Evolutionary conservation across 495 filamentous ascomycete species (phyloP).

Genomic region (Penicillium crystallinum): DNA sequence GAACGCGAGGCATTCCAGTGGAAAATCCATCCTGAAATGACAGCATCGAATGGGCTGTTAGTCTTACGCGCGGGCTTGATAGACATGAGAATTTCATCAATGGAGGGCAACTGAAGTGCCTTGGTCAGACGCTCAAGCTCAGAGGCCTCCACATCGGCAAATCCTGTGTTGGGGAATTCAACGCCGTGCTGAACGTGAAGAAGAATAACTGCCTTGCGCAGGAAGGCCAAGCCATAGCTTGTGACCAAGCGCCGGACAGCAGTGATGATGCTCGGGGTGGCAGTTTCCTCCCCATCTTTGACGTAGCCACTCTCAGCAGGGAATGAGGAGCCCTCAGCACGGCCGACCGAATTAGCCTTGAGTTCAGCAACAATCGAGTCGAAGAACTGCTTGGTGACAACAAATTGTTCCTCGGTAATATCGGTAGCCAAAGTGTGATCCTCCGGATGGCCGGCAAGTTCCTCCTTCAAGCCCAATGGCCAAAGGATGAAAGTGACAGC

Average conservation of each 20-base stretch:
- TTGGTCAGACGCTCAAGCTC: constrained; percentile 81
- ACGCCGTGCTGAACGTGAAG: constrained; percentile 85
- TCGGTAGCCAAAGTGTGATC: constrained; percentile 25
- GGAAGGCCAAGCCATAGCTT: constrained; percentile 82
- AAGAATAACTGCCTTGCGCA: constrained; percentile 79
- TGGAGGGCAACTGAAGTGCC: constrained; percentile 64
- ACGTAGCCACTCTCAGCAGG: constrained; percentile 41
- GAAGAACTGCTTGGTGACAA: constrained; percentile 36
- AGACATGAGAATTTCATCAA: constrained; percentile 70
- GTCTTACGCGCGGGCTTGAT: constrained; percentile 31
- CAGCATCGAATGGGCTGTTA: constrained; percentile 35
- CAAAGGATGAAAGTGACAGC: constrained; percentile 42
- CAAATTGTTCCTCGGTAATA: constrained; percentile 27
- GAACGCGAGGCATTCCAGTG: constrained; percentile 53
- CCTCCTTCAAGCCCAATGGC: constrained; percentile 39
- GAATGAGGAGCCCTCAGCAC: constrained; percentile 38
- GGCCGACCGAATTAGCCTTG: constrained; percentile 40
- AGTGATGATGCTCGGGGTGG: constrained; percentile 35
- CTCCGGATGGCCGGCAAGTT: constrained; percentile 31
- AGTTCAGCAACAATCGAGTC: constrained; percentile 39
- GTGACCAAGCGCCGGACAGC: constrained; percentile 52
- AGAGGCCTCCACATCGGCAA: constrained; percentile 57
- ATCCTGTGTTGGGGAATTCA: constrained; percentile 73
- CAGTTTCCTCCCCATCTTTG: constrained; percentile 40
- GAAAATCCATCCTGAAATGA: constrained; percentile 76